These are phyloP conservation scores for Trichoderma hamatum DNA, from an alignment of 2,329 filamentous ascomycete genomes.

Conservation along the genomic window DNA sequence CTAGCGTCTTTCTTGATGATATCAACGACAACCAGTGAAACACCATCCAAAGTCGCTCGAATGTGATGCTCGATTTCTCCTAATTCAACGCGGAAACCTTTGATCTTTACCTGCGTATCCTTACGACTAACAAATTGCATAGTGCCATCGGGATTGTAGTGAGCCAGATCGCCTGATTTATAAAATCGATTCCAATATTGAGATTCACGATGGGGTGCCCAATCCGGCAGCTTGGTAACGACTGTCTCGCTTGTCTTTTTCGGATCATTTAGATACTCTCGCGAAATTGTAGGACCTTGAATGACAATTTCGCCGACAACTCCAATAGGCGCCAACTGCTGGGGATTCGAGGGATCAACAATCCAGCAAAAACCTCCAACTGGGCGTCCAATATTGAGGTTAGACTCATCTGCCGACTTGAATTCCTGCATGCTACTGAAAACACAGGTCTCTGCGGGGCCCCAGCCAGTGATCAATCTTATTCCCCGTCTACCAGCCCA, in stretches of 20 bases:
- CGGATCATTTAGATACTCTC: constrained; percentile 34
- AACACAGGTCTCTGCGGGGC: background rate
- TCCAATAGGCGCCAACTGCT: constrained; percentile 9
- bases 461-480: background rate
- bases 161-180: constrained; percentile 14
- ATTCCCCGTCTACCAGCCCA: constrained; percentile 15
- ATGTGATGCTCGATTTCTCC: constrained; percentile 25
- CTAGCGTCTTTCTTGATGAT: background rate
- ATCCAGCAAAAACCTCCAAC: constrained; percentile 22
- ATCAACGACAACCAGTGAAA: background rate
- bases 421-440: constrained; percentile 18
- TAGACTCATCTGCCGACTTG: constrained; percentile 1
- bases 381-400: constrained; percentile 19
- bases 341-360: constrained; percentile 13
- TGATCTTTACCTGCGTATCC: constrained; percentile 16
- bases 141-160: constrained; percentile 11
- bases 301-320: constrained; percentile 17
- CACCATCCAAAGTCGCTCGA: background rate
- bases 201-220: constrained; percentile 1
- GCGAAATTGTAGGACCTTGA: constrained; percentile 11
- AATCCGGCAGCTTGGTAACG: background rate
- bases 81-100: constrained; percentile 6
- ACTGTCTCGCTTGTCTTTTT: background rate
- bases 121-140: constrained; percentile 19
- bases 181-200: constrained; percentile 18